Base-by-base conservation (phyloP, 1,139 yeast species). In the Wickerhamiella pararugosa region DNA sequence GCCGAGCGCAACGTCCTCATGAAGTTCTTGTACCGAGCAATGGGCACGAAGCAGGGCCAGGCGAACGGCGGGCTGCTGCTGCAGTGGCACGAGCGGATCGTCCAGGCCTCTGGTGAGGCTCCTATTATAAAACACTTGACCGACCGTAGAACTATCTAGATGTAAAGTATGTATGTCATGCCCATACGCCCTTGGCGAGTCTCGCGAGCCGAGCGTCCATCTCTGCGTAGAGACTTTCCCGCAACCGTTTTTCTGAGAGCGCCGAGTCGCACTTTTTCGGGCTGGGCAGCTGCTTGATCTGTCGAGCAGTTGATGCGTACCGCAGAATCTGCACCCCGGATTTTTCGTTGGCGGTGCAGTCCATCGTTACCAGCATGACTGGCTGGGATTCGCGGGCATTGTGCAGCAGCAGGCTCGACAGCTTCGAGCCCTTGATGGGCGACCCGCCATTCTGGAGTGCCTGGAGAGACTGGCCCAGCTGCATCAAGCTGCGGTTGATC, bases 11-110 rank as follows among this genome's bases (percentile, higher is more conserved):
- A 82, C 54, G 76, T 75, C 5, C 73, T 92, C 56, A 68, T 87
- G 45, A 90, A 90, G 61, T 83, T 82, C 60, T 66, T 90, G 47
- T 92, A 87, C 63, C 80, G 79, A 55, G 86, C 84, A 37, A 84
- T 92, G 94, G 67, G 76, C 34, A 66, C 79, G 7, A 70, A 75
- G 28, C 75, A 76, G 36, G 64, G 65, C 36, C 61, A 62, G 45
- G 82, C 81, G 53, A 86, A 80, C 53, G 94, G 96, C 21, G 94
- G 94, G 38, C 69, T 79, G 43, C 62, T 92, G 53, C 73, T 92
- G 55, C 72, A 77, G 33, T 92, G 98, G 98, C 84, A 80, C 58
- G 97, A 90, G 54, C 86, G 84, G 62, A 74, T 92, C 26, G 78
- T 83, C 34, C 93, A 80, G 49, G 64, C 74, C 36, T 75, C 87